These are phyloP conservation scores for Boletus vermiculosoides DNA, from an alignment of 768 basidiomycete species.

Conservation along the genomic window DNA sequence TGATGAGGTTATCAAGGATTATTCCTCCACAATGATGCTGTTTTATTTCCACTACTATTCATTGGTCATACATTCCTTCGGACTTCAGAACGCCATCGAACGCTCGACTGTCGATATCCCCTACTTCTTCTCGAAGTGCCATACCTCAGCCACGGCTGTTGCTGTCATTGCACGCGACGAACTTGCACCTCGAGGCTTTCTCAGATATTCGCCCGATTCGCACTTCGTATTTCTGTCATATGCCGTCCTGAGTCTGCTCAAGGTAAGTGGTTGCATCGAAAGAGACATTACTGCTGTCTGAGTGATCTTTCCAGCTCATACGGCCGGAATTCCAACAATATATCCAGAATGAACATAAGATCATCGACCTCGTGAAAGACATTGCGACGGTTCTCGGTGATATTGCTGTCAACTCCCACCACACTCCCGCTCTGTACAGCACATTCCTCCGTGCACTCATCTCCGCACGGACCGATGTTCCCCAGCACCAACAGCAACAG, in stretches of 20 bases:
- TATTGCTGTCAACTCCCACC: constrained; percentile 72
- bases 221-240: constrained; percentile 92
- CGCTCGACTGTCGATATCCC: constrained; percentile 67
- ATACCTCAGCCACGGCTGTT: constrained; percentile 68
- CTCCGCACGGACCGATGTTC: constrained; percentile 44
- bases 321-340: constrained; percentile 81
- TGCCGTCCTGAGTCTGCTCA: constrained; percentile 87
- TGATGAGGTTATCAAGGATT: constrained; percentile 29
- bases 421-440: constrained; percentile 90
- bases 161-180: constrained; percentile 74
- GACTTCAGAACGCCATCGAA: constrained; percentile 94
- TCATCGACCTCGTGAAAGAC: constrained; percentile 69
- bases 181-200: constrained; percentile 69
- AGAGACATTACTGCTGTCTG: constrained; percentile 3
- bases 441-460: constrained; percentile 78
- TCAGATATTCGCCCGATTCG: constrained; percentile 86
- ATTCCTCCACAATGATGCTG: constrained; percentile 37
- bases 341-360: constrained; percentile 70
- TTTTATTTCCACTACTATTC: constrained; percentile 86
- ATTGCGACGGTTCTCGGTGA: constrained; percentile 78
- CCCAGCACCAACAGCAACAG: constrained; percentile 23
- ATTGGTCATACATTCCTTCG: constrained; percentile 93
- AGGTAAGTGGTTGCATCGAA: constrained; percentile 49
- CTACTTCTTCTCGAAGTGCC: constrained; percentile 81
- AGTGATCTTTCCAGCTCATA: constrained; percentile 54